Evolutionary conservation across 75 land plant species (phyloP).

Genomic region (Chamaecyparis obtusa): DNA sequence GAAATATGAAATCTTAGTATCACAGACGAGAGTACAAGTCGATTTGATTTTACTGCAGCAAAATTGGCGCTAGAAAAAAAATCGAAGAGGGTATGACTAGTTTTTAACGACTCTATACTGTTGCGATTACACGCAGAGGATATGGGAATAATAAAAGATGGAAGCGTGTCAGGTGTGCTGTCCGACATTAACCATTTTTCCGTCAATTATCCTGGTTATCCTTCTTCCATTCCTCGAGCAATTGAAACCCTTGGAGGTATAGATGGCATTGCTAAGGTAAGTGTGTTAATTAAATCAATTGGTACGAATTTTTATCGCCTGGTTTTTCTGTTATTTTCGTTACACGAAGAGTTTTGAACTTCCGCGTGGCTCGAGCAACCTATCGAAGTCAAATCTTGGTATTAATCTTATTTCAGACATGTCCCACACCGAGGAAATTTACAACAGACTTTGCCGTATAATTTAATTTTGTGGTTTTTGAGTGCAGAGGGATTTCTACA

Average conservation of each 20-base stretch:
- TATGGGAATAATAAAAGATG: conserved; percentile 69
- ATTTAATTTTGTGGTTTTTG: background rate
- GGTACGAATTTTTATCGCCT: background rate
- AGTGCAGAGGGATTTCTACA: background rate
- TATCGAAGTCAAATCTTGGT: too few species aligned
- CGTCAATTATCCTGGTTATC: conserved; percentile 86
- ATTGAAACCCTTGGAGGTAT: conserved; percentile 78
- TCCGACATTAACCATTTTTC: conserved; percentile 62
- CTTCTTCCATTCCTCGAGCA: conserved; percentile 69
- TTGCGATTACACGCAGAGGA: background rate
- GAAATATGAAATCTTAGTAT: too few species aligned
- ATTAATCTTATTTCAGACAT: too few species aligned
- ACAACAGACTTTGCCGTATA: too few species aligned
- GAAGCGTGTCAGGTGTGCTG: conserved; percentile 58
- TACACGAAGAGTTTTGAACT: too few species aligned
- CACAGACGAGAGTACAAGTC: too few species aligned
- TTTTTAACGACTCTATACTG: background rate
- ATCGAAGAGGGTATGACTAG: background rate
- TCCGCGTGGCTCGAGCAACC: background rate
- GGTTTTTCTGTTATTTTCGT: too few species aligned
- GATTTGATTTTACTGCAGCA: too few species aligned
- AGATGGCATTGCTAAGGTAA: conserved; percentile 64
- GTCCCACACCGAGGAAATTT: too few species aligned
- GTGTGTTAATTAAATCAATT: too few species aligned
- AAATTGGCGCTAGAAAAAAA: background rate